Percentiles rank a stretch among this genome's conserved stretches.
Conservation (phyloP, 371 early-diverging fungal genomes). For the Mucor lusitanicus region DNA sequence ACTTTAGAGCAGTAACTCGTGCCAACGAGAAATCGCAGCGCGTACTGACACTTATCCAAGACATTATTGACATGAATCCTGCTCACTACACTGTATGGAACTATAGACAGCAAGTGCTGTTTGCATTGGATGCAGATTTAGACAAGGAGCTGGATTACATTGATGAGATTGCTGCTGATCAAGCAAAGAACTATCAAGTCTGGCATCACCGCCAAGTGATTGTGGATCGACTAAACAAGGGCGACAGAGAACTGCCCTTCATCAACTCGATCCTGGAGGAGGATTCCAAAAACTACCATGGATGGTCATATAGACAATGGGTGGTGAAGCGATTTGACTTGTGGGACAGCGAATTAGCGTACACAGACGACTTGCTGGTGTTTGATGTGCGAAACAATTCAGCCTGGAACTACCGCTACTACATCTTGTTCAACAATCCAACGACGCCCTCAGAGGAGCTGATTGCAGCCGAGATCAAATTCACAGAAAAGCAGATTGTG, state of each 20-base stretch:
- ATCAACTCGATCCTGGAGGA: conserved; percentile 68
- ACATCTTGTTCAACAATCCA: conserved; percentile 61
- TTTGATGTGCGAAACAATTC: conserved; percentile 95
- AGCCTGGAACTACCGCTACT: conserved; percentile 97
- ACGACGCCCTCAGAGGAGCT: conserved; percentile 35
- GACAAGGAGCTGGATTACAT: conserved; percentile 77
- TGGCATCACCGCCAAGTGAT: conserved; percentile 94
- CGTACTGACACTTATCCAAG: conserved; percentile 77
- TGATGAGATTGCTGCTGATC: conserved; percentile 64
- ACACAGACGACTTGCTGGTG: conserved; percentile 69
- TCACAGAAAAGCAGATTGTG: conserved; percentile 66
- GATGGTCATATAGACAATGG: conserved; percentile 96
- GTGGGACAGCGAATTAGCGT: conserved; percentile 80
- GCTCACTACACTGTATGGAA: conserved; percentile 97
- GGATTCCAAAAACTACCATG: conserved; percentile 98
- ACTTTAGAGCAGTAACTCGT: conserved; percentile 81
- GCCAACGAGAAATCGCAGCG: conserved; percentile 76
- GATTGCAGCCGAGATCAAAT: conserved; percentile 68
- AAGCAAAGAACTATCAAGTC: conserved; percentile 94
- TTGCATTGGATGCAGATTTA: conserved; percentile 64
- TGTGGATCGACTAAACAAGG: conserved; percentile 62
- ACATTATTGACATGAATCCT: conserved; percentile 83
- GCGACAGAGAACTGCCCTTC: conserved; percentile 66
- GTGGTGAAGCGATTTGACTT: conserved; percentile 73
- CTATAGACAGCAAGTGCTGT: conserved; percentile 80